These are phyloP conservation scores for Triticum dicoccoides DNA, from an alignment of 176 grass and related monocot genomes.

Conservation along the genomic window DNA sequence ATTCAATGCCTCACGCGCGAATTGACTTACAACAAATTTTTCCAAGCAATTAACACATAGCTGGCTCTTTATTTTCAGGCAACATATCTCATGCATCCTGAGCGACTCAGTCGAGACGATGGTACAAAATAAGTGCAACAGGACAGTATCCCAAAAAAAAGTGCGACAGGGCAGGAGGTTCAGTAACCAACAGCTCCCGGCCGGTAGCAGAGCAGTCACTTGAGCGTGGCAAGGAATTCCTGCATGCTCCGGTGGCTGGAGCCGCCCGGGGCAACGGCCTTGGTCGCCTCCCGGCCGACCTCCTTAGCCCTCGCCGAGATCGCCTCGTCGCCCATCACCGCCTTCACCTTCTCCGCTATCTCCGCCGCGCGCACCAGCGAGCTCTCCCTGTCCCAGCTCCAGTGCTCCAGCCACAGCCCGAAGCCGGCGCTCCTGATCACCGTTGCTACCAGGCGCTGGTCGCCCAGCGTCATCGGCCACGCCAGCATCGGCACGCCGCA, in stretches of 20 bases:
- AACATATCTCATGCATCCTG: too few species aligned
- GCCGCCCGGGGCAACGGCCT: neutral
- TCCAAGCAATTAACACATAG: too few species aligned
- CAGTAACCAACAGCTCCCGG: too few species aligned
- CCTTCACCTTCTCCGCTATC: conserved; percentile 40
- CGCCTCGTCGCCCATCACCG: conserved; percentile 40
- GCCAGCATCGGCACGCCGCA: conserved; percentile 54
- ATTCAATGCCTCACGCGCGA: too few species aligned
- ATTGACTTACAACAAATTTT: too few species aligned
- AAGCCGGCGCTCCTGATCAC: conserved; percentile 26
- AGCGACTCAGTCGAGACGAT: too few species aligned
- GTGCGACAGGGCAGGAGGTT: too few species aligned
- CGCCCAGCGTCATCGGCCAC: conserved; percentile 42
- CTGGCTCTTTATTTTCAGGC: too few species aligned
- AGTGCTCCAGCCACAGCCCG: conserved; percentile 50
- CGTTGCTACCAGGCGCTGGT: conserved; percentile 54
- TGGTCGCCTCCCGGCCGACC: conserved; percentile 14
- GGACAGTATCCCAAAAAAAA: too few species aligned
- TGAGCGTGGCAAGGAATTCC: neutral
- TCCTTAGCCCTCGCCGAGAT: neutral
- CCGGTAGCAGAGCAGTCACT: too few species aligned
- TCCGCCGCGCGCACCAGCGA: conserved; percentile 31
- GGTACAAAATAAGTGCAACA: too few species aligned
- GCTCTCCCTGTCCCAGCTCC: conserved; percentile 54
- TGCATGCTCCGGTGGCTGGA: neutral